Base-by-base conservation (phyloP, 768 basidiomycete genomes). In the Suillus placidus region DNA sequence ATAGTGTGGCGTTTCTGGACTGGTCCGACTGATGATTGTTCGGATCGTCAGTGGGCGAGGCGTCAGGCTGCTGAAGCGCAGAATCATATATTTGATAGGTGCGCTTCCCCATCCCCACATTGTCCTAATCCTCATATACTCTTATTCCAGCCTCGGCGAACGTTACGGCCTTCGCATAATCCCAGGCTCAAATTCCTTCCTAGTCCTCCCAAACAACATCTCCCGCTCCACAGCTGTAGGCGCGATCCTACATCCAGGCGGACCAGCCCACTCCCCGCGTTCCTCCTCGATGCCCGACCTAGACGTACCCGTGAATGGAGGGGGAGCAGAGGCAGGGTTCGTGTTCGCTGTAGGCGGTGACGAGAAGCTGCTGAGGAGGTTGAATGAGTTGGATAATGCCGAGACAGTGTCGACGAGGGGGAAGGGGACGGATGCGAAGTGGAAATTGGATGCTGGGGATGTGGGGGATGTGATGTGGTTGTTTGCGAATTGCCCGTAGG, bases 11-110 rank as follows among this genome's bases (percentile, higher is more conserved):
- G 92, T 0, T 95, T 90, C 83, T 93, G 90, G 89, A 90, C 87
- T 0, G 88, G 76, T 1, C 71, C 76, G 16, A 69, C 73, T 6
- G 77, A 81, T 42, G 83, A 87, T 43, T 77, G 79, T 47, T 75
- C 86, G 0, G 91, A 92, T 71, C 82, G 89, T 13, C 87, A 86
- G 64, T 95, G 94, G 94, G 94, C 93, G 0, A 84, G 90, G 38
- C 80, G 94, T 26, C 93, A 95, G 73, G 94, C 94, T 1, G 92
- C 92, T 0, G 93, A 94, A 74, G 94, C 94, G 26, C 94, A 95
- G 77, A 95, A 95, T 77, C 94, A 95, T 71, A 92, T 94, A 68
- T 94, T 93, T 72, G 93, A 94, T 74, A 87, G 85, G 86, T 86
- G 49, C 37, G 71, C 47, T 7, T n/a, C 4, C 13, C 7, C 10